Evolutionary conservation across 2,329 filamentous ascomycete genomes (phyloP).

Genomic region (Microdochium trichocladiopsis): DNA sequence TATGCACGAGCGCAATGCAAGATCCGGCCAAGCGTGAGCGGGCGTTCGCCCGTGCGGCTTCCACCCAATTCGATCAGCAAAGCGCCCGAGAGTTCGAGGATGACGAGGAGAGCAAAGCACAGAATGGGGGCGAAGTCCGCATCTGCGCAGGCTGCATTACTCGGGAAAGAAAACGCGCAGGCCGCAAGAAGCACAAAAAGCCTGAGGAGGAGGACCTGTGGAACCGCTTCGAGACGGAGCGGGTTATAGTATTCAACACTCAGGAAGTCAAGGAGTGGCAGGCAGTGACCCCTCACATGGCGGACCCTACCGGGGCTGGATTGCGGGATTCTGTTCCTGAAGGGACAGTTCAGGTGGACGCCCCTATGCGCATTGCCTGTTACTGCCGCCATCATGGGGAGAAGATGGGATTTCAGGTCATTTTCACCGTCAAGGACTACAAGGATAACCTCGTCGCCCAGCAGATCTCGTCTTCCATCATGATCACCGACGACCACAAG

Average conservation of each 20-base stretch:
- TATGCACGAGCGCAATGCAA: slow-evolving; percentile 89
- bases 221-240: slow-evolving; percentile 69
- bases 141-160: slow-evolving; percentile 91
- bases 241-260: slow-evolving; percentile 88
- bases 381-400: slow-evolving; percentile 95
- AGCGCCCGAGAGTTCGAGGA: slow-evolving; percentile 21
- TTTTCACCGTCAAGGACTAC: slow-evolving; percentile 88
- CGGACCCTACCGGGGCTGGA: slow-evolving; percentile 33
- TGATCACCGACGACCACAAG: slow-evolving; percentile 98
- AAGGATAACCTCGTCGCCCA: slow-evolving; percentile 73
- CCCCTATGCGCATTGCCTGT: slow-evolving; percentile 93
- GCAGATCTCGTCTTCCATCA: slow-evolving; percentile 78
- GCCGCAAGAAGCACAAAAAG: slow-evolving; percentile 88
- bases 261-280: slow-evolving; percentile 82
- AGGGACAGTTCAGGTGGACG: slow-evolving; percentile 70
- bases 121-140: slow-evolving; percentile 87
- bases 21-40: slow-evolving; percentile 58
- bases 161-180: slow-evolving; percentile 83
- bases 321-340: slow-evolving; percentile 38
- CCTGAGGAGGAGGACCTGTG: slow-evolving; percentile 87
- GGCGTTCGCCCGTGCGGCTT: slow-evolving; percentile 56
- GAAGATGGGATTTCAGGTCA: slow-evolving; percentile 85
- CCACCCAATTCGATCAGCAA: slow-evolving; percentile 26
- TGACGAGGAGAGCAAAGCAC: slow-evolving; percentile 63
- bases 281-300: slow-evolving; percentile 45